Conservation (phyloP, 768 basidiomycete genomes). For the Suillus tomentosus region DNA sequence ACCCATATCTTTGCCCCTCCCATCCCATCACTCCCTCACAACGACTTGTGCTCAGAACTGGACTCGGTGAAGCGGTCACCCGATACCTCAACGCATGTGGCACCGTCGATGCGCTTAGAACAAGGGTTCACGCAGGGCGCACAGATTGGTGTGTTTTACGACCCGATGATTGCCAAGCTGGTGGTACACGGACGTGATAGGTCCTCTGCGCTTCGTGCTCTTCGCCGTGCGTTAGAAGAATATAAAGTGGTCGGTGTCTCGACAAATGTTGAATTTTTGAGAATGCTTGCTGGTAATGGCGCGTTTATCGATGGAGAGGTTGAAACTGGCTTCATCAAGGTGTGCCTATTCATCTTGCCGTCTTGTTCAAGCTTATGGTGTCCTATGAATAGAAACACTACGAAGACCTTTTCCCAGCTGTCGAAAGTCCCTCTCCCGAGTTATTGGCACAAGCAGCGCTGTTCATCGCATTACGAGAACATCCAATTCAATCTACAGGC, state of each 20-base stretch:
- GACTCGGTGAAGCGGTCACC: slow-evolving; percentile 22
- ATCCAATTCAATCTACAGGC: slow-evolving; percentile 29
- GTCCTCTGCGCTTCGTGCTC: slow-evolving; percentile 77
- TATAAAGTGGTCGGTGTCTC: slow-evolving; percentile 91
- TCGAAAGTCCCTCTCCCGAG: slow-evolving; percentile 57
- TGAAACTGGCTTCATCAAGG: slow-evolving; percentile 91
- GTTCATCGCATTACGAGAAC: slow-evolving; percentile 70
- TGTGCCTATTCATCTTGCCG: slow-evolving; percentile 23
- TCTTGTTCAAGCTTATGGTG: background rate
- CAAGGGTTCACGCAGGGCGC: slow-evolving; percentile 84
- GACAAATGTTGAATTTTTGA: slow-evolving; percentile 90
- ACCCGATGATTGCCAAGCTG: slow-evolving; percentile 91
- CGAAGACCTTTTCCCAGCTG: slow-evolving; percentile 74
- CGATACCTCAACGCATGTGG: slow-evolving; percentile 30
- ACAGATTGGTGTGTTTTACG: slow-evolving; percentile 86
- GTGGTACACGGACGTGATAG: slow-evolving; percentile 87
- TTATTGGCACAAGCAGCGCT: slow-evolving; percentile 80
- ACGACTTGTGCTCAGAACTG: slow-evolving; percentile 10
- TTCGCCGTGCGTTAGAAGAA: slow-evolving; percentile 80
- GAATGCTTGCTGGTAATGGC: slow-evolving; percentile 71
- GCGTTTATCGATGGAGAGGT: slow-evolving; percentile 80
- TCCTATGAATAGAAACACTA: slow-evolving; percentile 69
- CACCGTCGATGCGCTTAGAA: slow-evolving; percentile 78
- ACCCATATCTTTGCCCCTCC: slow-evolving; percentile 67
- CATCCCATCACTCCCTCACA: slow-evolving; percentile 19